Evolutionary conservation across 495 filamentous ascomycete species (phyloP).

Genomic region (Penicillium argentinense): DNA sequence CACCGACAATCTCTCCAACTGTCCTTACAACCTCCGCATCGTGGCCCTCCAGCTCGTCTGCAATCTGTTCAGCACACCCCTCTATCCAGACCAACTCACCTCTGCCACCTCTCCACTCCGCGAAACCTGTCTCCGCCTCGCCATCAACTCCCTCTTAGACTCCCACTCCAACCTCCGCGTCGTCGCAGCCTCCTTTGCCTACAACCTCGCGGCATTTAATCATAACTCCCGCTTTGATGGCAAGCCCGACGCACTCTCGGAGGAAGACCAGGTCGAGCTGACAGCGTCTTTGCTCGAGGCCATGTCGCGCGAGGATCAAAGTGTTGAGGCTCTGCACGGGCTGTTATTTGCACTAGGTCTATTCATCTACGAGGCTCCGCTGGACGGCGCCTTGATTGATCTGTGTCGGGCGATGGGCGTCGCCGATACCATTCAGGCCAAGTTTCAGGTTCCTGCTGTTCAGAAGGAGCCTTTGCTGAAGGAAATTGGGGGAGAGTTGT

Average conservation of each 20-base stretch:
- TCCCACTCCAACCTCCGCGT: slow-evolving; percentile 59
- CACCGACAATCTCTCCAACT: slow-evolving; percentile 48
- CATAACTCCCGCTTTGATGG: slow-evolving; percentile 60
- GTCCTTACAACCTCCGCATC: slow-evolving; percentile 79
- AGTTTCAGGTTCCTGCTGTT: slow-evolving; percentile 50
- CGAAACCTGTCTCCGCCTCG: slow-evolving; percentile 39
- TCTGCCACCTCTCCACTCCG: slow-evolving; percentile 32
- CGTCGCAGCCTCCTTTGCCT: slow-evolving; percentile 77
- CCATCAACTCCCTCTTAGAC: slow-evolving; percentile 57
- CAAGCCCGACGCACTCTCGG: slow-evolving; percentile 58
- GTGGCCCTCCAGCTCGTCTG: slow-evolving; percentile 68
- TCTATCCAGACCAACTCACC: slow-evolving; percentile 48
- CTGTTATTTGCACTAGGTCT: slow-evolving; percentile 71
- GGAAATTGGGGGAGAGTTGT: slow-evolving; percentile 56
- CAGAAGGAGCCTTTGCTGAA: slow-evolving; percentile 55
- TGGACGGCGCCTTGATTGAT: slow-evolving; percentile 70
- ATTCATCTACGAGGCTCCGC: slow-evolving; percentile 66
- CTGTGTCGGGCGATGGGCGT: slow-evolving; percentile 74
- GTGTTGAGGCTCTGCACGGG: slow-evolving; percentile 68
- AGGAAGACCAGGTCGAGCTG: slow-evolving; percentile 74
- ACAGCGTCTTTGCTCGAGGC: slow-evolving; percentile 76
- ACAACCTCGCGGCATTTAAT: slow-evolving; percentile 75
- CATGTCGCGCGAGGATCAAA: slow-evolving; percentile 63
- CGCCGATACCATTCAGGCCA: slow-evolving; percentile 52
- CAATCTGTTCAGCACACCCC: slow-evolving; percentile 59